Conservation (phyloP, 169 alveolate species). For the Babesia gibsoni region DNA sequence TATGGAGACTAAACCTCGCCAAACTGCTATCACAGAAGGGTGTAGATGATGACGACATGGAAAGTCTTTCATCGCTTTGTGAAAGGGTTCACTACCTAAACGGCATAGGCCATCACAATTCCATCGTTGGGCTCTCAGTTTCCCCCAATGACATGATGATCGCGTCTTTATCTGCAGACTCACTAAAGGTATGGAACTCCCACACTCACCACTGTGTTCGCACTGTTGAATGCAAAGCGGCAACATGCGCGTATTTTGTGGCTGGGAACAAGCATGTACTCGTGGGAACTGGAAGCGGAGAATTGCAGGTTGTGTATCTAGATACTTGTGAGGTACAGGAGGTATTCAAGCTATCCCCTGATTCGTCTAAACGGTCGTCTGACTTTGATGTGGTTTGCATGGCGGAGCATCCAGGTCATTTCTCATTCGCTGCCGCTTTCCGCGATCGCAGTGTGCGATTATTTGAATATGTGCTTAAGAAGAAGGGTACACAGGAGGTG, state of each 20-base stretch:
- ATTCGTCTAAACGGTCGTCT: not conserved
- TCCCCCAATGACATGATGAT: constrained; percentile 47
- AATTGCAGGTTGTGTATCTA: constrained; percentile 19
- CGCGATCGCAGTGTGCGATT: constrained; percentile 10
- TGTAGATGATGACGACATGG: constrained; percentile 12
- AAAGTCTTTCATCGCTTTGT: constrained; percentile 5
- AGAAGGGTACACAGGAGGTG: not conserved
- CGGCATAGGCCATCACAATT: constrained; percentile 48
- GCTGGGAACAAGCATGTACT: constrained; percentile 30
- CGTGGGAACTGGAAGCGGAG: constrained; percentile 32
- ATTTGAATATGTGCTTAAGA: constrained; percentile 1
- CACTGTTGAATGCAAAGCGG: constrained; percentile 12
- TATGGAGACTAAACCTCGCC: constrained; percentile 47
- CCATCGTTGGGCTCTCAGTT: constrained; percentile 38
- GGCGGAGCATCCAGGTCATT: constrained; percentile 27
- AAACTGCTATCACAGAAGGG: constrained; percentile 13
- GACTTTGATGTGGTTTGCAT: constrained; percentile 1
- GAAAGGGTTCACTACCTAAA: constrained; percentile 27
- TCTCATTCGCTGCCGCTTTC: constrained; percentile 22
- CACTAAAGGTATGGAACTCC: constrained; percentile 30
- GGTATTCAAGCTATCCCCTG: constrained; percentile 4
- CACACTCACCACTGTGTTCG: constrained; percentile 19
- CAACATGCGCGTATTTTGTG: constrained; percentile 31
- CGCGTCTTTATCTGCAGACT: constrained; percentile 9
- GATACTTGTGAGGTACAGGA: constrained; percentile 30